Conservation (phyloP, 805 yeast genomes). For the Pichia exigua region DNA sequence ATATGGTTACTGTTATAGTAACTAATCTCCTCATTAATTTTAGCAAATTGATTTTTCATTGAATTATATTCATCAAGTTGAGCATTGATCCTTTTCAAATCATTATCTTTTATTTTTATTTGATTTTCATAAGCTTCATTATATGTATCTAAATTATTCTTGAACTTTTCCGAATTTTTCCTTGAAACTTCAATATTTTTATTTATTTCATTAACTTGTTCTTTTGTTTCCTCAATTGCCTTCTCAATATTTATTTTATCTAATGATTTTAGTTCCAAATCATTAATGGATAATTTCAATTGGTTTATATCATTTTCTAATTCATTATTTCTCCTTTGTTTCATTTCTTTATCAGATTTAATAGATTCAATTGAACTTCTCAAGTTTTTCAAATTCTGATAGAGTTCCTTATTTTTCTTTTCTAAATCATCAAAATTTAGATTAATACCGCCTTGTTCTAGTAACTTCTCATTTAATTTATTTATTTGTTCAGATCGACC, state of each 20-base stretch:
- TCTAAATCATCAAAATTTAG: conserved; percentile 30
- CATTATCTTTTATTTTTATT: not conserved
- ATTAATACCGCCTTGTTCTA: conserved; percentile 11
- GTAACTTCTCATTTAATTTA: conserved; percentile 2
- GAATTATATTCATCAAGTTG: conserved; percentile 31
- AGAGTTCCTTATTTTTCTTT: conserved; percentile 31
- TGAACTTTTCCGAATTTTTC: not conserved
- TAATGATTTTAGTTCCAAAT: conserved; percentile 42
- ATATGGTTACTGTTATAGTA: conserved; percentile 20
- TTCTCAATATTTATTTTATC: conserved; percentile 37
- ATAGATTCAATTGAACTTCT: conserved; percentile 30
- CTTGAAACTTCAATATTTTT: conserved; percentile 1
- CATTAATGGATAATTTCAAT: conserved; percentile 41
- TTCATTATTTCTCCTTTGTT: conserved; percentile 35
- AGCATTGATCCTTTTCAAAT: not conserved
- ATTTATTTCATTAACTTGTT: conserved; percentile 12
- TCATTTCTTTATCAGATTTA: conserved; percentile 36
- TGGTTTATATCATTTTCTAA: conserved; percentile 48
- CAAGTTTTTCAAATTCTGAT: conserved; percentile 31
- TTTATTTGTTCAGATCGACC: conserved; percentile 9
- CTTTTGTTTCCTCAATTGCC: conserved; percentile 31
- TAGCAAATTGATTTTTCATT: conserved; percentile 35
- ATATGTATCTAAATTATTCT: not conserved
- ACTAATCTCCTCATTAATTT: conserved; percentile 36
- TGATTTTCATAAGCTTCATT: not conserved